These are phyloP conservation scores for Smittium mucronatum DNA, from an alignment of 371 early-diverging fungal species.

Conservation along the genomic window DNA sequence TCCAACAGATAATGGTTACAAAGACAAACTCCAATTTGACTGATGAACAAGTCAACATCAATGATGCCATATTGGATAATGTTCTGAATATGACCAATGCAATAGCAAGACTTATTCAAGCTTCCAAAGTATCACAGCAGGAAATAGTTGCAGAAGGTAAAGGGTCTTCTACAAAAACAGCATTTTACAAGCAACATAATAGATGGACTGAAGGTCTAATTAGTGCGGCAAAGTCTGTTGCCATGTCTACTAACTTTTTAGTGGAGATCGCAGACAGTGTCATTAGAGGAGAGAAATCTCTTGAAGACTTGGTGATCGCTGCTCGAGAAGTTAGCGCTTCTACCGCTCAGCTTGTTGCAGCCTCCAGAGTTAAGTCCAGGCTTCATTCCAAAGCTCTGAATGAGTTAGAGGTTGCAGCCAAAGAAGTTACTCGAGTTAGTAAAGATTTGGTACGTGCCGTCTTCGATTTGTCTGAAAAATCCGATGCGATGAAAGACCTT, in stretches of 20 bases:
- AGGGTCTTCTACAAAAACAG: slow-evolving; percentile 68
- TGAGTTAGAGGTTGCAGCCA: slow-evolving; percentile 79
- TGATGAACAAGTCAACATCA: slow-evolving; percentile 71
- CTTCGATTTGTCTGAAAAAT: slow-evolving; percentile 64
- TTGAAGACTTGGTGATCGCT: slow-evolving; percentile 90
- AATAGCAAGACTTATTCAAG: slow-evolving; percentile 83
- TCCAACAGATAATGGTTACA: slow-evolving; percentile 62
- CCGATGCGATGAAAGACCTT: slow-evolving; percentile 40
- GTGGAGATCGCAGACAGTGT: slow-evolving; percentile 95
- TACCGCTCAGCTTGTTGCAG: slow-evolving; percentile 93
- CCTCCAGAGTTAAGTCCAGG: slow-evolving; percentile 86
- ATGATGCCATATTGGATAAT: slow-evolving; percentile 76
- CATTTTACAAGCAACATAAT: slow-evolving; percentile 96
- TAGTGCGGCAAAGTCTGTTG: slow-evolving; percentile 91
- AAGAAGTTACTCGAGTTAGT: slow-evolving; percentile 82
- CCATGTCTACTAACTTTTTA: slow-evolving; percentile 74
- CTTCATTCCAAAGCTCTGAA: slow-evolving; percentile 85
- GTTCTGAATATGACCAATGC: slow-evolving; percentile 88
- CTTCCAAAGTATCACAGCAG: slow-evolving; percentile 87
- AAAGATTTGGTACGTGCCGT: slow-evolving; percentile 86
- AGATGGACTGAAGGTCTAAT: slow-evolving; percentile 98
- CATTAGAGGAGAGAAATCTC: slow-evolving; percentile 72
- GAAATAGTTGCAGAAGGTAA: slow-evolving; percentile 92
- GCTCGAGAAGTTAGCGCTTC: slow-evolving; percentile 92
- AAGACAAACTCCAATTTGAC: slow-evolving; percentile 59